Conservation (phyloP, 805 yeast species). For the Nematodospora valgi region DNA sequence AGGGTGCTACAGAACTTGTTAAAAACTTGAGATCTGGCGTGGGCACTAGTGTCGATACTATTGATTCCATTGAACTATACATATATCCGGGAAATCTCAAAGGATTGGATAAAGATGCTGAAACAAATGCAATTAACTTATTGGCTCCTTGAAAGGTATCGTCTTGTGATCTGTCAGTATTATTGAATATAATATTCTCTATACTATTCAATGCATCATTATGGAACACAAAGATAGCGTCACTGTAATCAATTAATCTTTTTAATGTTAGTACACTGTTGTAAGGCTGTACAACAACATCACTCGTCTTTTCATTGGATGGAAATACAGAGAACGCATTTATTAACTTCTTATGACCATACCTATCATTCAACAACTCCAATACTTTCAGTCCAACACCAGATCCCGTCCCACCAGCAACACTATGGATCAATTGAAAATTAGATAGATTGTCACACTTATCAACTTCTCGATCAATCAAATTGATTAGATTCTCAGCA, state of each 20-base stretch:
- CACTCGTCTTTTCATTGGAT: constrained; percentile 69
- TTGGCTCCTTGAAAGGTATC: constrained; percentile 79
- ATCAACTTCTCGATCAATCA: constrained; percentile 87
- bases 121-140: constrained; percentile 78
- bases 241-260: constrained; percentile 79
- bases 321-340: constrained; percentile 90
- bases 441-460: constrained; percentile 86
- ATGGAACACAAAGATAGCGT: constrained; percentile 85
- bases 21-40: constrained; percentile 66
- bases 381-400: constrained; percentile 85
- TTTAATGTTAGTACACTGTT: constrained; percentile 81
- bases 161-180: constrained; percentile 13
- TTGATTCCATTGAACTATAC: constrained; percentile 80
- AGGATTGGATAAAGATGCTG: constrained; percentile 83
- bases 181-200: constrained; percentile 43
- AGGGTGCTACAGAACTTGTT: constrained; percentile 39
- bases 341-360: constrained; percentile 70
- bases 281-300: constrained; percentile 98
- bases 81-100: constrained; percentile 88
- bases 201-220: constrained; percentile 78
- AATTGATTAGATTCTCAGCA: constrained; percentile 71
- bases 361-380: constrained; percentile 77
- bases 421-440: constrained; percentile 87
- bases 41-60: constrained; percentile 79
- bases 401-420: constrained; percentile 98